Evolutionary conservation across 129 eudicot species (phyloP).

Genomic region (Tanacetum coccineum): DNA sequence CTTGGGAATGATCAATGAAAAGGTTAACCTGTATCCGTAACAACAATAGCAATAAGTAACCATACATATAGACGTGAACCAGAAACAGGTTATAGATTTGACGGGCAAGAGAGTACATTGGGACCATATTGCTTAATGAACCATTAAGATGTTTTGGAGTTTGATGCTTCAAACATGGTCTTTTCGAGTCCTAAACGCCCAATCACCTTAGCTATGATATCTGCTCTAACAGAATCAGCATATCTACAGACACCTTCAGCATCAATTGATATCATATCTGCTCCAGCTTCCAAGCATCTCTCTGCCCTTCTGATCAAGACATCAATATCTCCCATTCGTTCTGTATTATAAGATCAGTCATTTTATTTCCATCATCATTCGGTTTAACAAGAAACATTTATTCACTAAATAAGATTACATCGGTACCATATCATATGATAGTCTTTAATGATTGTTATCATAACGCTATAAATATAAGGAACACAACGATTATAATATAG

Average conservation of each 20-base stretch:
- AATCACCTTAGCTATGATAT: conserved; percentile 69
- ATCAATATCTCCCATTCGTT: conserved; percentile 80
- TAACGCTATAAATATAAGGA: too few relatives aligned
- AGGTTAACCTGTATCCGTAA: conserved; percentile 63
- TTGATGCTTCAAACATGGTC: conserved; percentile 91
- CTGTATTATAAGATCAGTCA: conserved; percentile 21
- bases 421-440: too few relatives aligned
- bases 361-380: not conserved
- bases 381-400: too few relatives aligned
- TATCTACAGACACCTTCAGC: conserved; percentile 76
- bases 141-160: conserved; percentile 79
- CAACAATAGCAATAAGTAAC: not conserved
- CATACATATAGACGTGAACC: not conserved
- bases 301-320: conserved; percentile 76
- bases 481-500: too few relatives aligned
- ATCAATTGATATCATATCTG: conserved; percentile 92
- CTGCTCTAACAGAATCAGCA: conserved; percentile 72
- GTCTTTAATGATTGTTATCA: too few relatives aligned
- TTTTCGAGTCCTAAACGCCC: conserved; percentile 82
- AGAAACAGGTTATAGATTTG: not conserved
- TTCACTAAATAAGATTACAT: too few relatives aligned
- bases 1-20: too few relatives aligned
- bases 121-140: conserved; percentile 79
- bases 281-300: conserved; percentile 97
- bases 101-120: too few relatives aligned